Percentiles rank a stretch among this genome's conserved stretches.
Evolutionary conservation across 73 alveolate genomes (phyloP).

Genomic region (Blepharisma japonicum): DNA sequence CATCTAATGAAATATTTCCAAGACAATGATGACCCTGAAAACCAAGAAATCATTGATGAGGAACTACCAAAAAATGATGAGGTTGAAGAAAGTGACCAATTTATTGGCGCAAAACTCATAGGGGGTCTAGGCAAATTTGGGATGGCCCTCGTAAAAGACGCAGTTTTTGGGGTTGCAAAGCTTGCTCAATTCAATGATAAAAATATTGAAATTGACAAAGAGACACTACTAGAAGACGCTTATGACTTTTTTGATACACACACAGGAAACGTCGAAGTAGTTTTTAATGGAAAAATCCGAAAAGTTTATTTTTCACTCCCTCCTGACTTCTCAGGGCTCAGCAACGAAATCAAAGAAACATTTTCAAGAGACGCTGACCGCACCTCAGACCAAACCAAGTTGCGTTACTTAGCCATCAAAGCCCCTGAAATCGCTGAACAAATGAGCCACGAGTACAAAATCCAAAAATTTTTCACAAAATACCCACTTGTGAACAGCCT

Average conservation of each 20-base stretch:
- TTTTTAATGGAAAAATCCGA: slow-evolving; percentile 51
- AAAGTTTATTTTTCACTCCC: slow-evolving; percentile 75
- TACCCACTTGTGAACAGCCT: slow-evolving; percentile 59
- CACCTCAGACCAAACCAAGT: slow-evolving; percentile 53
- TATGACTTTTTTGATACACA: neutral
- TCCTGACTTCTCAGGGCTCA: slow-evolving; percentile 65
- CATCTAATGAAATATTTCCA: slow-evolving; percentile 55
- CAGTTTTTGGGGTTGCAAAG: neutral
- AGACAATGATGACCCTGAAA: slow-evolving; percentile 59
- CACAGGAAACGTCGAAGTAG: slow-evolving; percentile 32
- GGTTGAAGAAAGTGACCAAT: slow-evolving; percentile 28
- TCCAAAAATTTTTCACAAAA: slow-evolving; percentile 58
- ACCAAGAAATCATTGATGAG: slow-evolving; percentile 38
- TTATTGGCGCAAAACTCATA: slow-evolving; percentile 5
- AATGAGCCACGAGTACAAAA: slow-evolving; percentile 85
- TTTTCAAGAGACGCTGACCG: slow-evolving; percentile 86
- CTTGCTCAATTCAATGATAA: slow-evolving; percentile 5
- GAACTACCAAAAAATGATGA: slow-evolving; percentile 34
- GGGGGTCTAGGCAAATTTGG: slow-evolving; percentile 26
- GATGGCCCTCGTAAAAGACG: neutral
- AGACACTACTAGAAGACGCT: slow-evolving; percentile 32
- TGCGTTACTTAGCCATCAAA: slow-evolving; percentile 73
- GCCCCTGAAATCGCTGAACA: slow-evolving; percentile 87
- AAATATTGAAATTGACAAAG: neutral
- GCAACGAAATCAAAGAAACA: slow-evolving; percentile 56